Conservation (phyloP, 805 yeast genomes). For the Candida tallmaniae region DNA sequence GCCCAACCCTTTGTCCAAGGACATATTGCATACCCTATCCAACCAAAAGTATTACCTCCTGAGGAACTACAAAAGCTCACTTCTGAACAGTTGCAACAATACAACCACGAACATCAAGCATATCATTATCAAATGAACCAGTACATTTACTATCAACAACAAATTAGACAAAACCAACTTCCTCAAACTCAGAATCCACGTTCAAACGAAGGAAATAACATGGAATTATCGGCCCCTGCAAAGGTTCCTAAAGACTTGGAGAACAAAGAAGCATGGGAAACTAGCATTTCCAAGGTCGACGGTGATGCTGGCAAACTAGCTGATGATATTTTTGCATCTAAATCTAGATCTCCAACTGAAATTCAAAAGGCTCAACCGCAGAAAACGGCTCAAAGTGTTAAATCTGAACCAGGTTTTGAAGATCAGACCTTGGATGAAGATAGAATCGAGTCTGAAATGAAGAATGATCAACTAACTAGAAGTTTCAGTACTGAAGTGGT, state of each 20-base stretch:
- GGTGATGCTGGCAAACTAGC: slow-evolving; percentile 32
- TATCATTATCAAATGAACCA: slow-evolving; percentile 17
- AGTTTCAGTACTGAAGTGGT: too few species aligned
- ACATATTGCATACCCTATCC: slow-evolving; percentile 9
- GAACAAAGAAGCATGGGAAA: slow-evolving; percentile 37
- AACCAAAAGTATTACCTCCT: slow-evolving; percentile 13
- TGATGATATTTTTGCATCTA: slow-evolving; percentile 36
- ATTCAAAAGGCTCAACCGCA: slow-evolving; percentile 5
- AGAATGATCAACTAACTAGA: not conserved
- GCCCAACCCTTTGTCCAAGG: not conserved
- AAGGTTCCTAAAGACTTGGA: slow-evolving; percentile 15
- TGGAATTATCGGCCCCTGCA: slow-evolving; percentile 1
- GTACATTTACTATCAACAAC: slow-evolving; percentile 11
- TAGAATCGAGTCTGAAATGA: not conserved
- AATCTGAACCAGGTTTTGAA: slow-evolving; percentile 13
- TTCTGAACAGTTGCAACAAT: slow-evolving; percentile 20
- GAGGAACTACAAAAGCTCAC: slow-evolving; percentile 13
- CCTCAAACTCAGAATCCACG: not conserved
- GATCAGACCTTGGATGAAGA: not conserved
- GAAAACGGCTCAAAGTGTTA: slow-evolving; percentile 18
- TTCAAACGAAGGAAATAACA: not conserved
- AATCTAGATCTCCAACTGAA: slow-evolving; percentile 12
- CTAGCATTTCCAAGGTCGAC: slow-evolving; percentile 18
- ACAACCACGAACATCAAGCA: slow-evolving; percentile 17
- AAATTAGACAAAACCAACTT: slow-evolving; percentile 1